These are phyloP conservation scores for Hagleromyces aurorensis DNA, from an alignment of 805 yeast genomes.

Conservation along the genomic window DNA sequence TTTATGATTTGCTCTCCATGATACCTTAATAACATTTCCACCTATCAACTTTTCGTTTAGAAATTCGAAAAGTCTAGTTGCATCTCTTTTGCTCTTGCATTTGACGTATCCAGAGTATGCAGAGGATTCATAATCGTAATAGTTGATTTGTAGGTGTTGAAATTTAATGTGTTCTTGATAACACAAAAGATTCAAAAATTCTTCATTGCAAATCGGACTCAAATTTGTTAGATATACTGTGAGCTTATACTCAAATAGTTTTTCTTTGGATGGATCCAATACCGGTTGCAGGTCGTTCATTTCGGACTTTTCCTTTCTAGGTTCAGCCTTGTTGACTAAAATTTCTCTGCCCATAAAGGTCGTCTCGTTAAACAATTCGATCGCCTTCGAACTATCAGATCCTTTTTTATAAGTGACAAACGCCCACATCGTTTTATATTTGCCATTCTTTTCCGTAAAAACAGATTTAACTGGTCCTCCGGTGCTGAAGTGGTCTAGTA, in stretches of 20 bases:
- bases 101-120: conserved; percentile 22
- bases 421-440: conserved; percentile 29
- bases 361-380: conserved; percentile 27
- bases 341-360: conserved; percentile 23
- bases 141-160: conserved; percentile 12
- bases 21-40: conserved; percentile 20
- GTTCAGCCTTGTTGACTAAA: conserved; percentile 20
- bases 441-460: conserved; percentile 24
- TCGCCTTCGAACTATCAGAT: conserved; percentile 31
- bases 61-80: conserved; percentile 14
- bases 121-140: conserved; percentile 13
- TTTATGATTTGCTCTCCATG: conserved; percentile 13
- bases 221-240: conserved; percentile 20
- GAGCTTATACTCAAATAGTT: conserved; percentile 7
- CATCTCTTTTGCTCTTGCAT: conserved; percentile 18
- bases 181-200: conserved; percentile 22
- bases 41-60: conserved; percentile 25
- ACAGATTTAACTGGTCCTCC: conserved; percentile 32
- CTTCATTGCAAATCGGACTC: conserved; percentile 24
- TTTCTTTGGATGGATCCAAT: conserved; percentile 1
- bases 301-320: conserved; percentile 6
- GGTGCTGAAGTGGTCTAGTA: conserved; percentile 24
- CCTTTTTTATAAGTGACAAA: conserved; percentile 37
- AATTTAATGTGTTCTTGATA: conserved; percentile 20
- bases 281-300: conserved; percentile 3